These are phyloP conservation scores for Dictyostelium capitatum DNA, from an alignment of 78 protist species.

Conservation along the genomic window DNA sequence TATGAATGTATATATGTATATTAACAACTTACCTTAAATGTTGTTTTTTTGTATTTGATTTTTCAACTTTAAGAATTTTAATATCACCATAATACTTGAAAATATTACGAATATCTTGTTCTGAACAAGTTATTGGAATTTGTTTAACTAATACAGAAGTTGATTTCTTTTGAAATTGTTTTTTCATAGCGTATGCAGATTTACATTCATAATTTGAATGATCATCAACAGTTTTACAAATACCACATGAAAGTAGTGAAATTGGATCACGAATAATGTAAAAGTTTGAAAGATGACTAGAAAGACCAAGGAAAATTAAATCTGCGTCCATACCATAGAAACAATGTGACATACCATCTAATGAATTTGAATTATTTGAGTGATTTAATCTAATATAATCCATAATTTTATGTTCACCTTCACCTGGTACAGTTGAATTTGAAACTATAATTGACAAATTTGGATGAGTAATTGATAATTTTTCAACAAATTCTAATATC, in stretches of 20 bases:
- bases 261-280: slow-evolving; percentile 91
- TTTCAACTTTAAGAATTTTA: not conserved
- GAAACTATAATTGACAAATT: slow-evolving; percentile 19
- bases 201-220: slow-evolving; percentile 60
- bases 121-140: slow-evolving; percentile 10
- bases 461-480: not conserved
- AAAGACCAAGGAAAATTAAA: slow-evolving; percentile 96
- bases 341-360: slow-evolving; percentile 82
- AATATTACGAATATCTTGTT: not conserved
- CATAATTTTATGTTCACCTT: slow-evolving; percentile 98
- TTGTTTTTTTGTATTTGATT: slow-evolving; percentile 46
- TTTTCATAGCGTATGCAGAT: slow-evolving; percentile 38
- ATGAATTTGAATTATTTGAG: slow-evolving; percentile 48
- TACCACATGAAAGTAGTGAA: not conserved
- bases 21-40: not conserved
- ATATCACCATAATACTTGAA: slow-evolving; percentile 31
- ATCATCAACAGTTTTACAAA: slow-evolving; percentile 8
- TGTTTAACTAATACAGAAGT: not conserved
- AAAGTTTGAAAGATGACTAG: slow-evolving; percentile 97
- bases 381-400: slow-evolving; percentile 91
- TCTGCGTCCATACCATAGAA: slow-evolving; percentile 99
- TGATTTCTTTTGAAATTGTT: not conserved
- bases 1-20: not conserved
- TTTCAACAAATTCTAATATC: not conserved
- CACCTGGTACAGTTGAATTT: slow-evolving; percentile 82